Evolutionary conservation across 176 grass and related monocot species (phyloP), one percentile per base, ranked within the genome.

Genomic region (Triticum urartu): DNA sequence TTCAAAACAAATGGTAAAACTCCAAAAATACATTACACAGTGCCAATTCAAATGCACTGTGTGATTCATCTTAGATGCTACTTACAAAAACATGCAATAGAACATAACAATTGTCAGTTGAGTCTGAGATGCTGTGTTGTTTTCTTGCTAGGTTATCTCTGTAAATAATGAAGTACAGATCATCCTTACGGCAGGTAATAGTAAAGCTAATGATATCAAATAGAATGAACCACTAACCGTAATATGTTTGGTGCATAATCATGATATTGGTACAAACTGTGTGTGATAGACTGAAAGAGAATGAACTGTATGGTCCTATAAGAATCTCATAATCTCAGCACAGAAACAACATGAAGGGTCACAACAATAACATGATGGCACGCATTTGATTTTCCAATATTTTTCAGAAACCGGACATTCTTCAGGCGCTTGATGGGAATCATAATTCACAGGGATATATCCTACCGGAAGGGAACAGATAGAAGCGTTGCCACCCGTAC

Each of bases 291-390:
- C 18, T 50, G 25, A 54, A 11, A 76, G 73, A 54, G 18, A 10
- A 52, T 75, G 28, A 28, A 30, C 14, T 11, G 14, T 26, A 70
- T 39, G 3, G 43, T 48, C 61, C 52, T 74, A 17, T 5, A 68
- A 60, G 9, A 81, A 81, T 61, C 18, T 45, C 61, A 85, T 10
- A 38, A 64, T 43, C 5, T 10, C 17, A 59, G 61, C 34, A 76
- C 21, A 80, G 28, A 52, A 52, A 67, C 26, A 11, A 77, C 18
- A 68, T 69, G 61, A 85, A 21, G 11, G 36, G 13, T 81, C 78
- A 86, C 62, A 58, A 47, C 34, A 86, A 25, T 77, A 77, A 12
- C 47, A 81, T 70, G 70, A 69, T 81, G 20, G 30, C 10, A 15
- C 6, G 13, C 72, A 48, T 28, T 28, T 32, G 14, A 75, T 6